These are phyloP conservation scores for Plasmopara viticola DNA, from an alignment of 352 stramenopile species.

Conservation along the genomic window DNA sequence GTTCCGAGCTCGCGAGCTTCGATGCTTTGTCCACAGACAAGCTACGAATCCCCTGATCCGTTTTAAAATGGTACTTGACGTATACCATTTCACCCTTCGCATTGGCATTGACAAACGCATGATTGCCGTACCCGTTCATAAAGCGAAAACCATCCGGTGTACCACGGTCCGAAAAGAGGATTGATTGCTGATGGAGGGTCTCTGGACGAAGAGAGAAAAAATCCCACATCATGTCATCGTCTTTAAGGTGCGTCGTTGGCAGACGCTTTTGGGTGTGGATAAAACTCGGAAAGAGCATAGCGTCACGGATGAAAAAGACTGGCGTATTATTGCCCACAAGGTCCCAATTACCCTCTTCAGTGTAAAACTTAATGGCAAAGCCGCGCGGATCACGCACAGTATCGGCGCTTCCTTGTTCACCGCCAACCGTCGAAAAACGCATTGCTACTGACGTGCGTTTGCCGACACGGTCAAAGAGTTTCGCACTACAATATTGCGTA, in stretches of 20 bases:
- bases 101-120: slow-evolving; percentile 91
- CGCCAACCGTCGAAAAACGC: slow-evolving; percentile 83
- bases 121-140: slow-evolving; percentile 90
- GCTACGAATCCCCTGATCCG: slow-evolving; percentile 87
- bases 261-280: slow-evolving; percentile 92
- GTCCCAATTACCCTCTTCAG: slow-evolving; percentile 92
- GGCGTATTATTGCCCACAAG: slow-evolving; percentile 92
- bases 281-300: slow-evolving; percentile 89
- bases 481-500: slow-evolving; percentile 60
- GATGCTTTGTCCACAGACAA: slow-evolving; percentile 75
- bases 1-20: slow-evolving; percentile 59
- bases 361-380: slow-evolving; percentile 93
- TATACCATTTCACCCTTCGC: slow-evolving; percentile 62
- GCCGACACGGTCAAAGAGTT: slow-evolving; percentile 67
- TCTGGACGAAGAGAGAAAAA: slow-evolving; percentile 91
- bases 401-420: slow-evolving; percentile 73
- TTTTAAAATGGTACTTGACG: slow-evolving; percentile 93
- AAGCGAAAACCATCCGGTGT: slow-evolving; percentile 85
- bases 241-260: slow-evolving; percentile 81
- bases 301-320: slow-evolving; percentile 93
- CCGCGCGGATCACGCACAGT: slow-evolving; percentile 85
- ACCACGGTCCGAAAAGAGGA: slow-evolving; percentile 86
- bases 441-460: slow-evolving; percentile 84
- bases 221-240: slow-evolving; percentile 88
- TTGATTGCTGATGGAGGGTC: slow-evolving; percentile 83